A percentile compares a stretch with the other conserved stretches of the same genome.
Evolutionary conservation across 768 basidiomycete species (phyloP).

Genomic region (Russula abietina): DNA sequence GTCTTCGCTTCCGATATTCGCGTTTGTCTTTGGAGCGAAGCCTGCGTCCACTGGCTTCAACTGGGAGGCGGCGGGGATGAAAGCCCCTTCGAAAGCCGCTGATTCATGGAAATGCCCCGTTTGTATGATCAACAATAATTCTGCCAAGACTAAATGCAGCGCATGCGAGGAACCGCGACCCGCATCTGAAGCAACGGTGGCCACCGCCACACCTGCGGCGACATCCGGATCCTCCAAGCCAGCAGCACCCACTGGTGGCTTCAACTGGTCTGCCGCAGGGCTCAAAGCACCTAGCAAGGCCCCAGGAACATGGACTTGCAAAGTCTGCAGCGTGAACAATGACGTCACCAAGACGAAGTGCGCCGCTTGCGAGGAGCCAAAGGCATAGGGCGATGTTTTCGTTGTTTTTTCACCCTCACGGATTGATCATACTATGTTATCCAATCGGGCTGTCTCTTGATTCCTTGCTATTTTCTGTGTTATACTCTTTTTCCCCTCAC

Average conservation of each 20-base stretch:
- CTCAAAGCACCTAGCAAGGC: conserved; percentile 29
- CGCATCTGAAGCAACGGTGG: background rate
- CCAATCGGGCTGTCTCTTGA: conserved; percentile 1
- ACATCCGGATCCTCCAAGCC: background rate
- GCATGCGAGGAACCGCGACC: conserved; percentile 38
- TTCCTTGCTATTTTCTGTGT: background rate
- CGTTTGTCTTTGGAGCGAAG: conserved; percentile 31
- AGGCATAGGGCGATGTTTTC: conserved; percentile 8
- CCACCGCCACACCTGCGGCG: background rate
- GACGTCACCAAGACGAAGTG: conserved; percentile 30
- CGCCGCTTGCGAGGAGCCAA: conserved; percentile 29
- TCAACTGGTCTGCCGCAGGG: conserved; percentile 40
- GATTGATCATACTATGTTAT: conserved; percentile 21
- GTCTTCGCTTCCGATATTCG: conserved; percentile 43
- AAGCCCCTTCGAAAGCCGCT: conserved; percentile 21
- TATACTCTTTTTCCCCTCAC: background rate
- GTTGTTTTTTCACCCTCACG: background rate
- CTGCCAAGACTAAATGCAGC: conserved; percentile 41
- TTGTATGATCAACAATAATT: conserved; percentile 40
- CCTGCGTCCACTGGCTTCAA: conserved; percentile 27
- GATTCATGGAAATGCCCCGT: conserved; percentile 29
- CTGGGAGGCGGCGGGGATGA: conserved; percentile 31
- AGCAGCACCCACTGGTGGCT: conserved; percentile 24
- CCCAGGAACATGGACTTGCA: conserved; percentile 37
- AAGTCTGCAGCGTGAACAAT: conserved; percentile 33